Base-by-base conservation (phyloP, 139 green algal genomes). In the Tetradesmus obliquus region DNA sequence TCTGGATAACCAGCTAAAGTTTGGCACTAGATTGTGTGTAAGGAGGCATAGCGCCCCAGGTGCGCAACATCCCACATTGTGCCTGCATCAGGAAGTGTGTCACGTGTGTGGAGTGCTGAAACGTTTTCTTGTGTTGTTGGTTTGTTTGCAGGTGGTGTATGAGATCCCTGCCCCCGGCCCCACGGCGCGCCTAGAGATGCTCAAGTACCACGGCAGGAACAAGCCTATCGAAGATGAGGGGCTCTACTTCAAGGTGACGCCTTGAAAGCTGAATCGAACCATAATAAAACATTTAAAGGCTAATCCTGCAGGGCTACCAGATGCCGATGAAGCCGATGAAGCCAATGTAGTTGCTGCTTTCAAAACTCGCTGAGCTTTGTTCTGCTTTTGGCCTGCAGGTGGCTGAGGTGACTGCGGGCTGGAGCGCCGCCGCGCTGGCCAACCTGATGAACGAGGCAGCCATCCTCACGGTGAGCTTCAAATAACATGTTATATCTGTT, bases 381-480 rank as follows among this genome's bases (percentile, higher is more conserved):
- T 45, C 32, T 84, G 79, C 32, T 45, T 45, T 45, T 45, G 32
- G 32, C 32, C 32, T 58, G 81, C 45, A 6, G 9, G 85, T 92
- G 55, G 90, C 90, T 57, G 90, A 92, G 69, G 84, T 85, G 20
- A 92, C 90, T 10, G 66, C 92, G 57, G 92, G 92, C 79, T 96
- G 93, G 93, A 95, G 93, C 54, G 95, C 95, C 9, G 95, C 95
- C 1, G 92, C 94, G 3, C 93, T 97, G 76, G 95, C 95, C 92
- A 97, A 97, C 91, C 91, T 97, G 53, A 93, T 97, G 93, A 97
- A 97, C 88, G 95, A 97, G 92, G 93, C 94, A 5, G 94, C 95
- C 90, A 97, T 97, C 87, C 89, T 97, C 6, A 95, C 95, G 45
- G 95, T 93, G 19, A 81, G 85, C 83, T 8, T 66, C 57, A 66